These are phyloP conservation scores for Phylloporus rhodoxanthus DNA, from an alignment of 768 basidiomycete genomes.

Conservation along the genomic window DNA sequence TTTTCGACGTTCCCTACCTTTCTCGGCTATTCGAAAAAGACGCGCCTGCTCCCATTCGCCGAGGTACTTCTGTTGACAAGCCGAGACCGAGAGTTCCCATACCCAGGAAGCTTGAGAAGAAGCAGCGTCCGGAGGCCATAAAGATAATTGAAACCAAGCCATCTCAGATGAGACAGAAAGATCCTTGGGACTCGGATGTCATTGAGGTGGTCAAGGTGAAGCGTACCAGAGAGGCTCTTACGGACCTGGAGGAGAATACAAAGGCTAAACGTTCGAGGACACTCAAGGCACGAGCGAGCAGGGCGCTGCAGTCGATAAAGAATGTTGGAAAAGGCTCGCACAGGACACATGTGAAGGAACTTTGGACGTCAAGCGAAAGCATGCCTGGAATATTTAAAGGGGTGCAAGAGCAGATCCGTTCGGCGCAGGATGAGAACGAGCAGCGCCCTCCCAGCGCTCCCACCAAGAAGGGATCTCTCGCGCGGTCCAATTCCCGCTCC, in stretches of 20 bases:
- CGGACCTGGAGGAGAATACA: constrained; percentile 22
- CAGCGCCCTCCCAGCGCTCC: constrained; percentile 10
- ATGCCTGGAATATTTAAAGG: constrained; percentile 25
- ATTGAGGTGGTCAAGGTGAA: constrained; percentile 57
- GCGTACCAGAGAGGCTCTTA: constrained; percentile 27
- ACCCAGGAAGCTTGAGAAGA: constrained; percentile 26
- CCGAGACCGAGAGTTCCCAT: constrained; percentile 6
- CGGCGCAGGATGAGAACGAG: constrained; percentile 12
- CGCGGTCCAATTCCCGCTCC: constrained; percentile 27
- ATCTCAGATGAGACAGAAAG: constrained; percentile 18
- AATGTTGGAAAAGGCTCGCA: constrained; percentile 34
- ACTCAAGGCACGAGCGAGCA: constrained; percentile 42
- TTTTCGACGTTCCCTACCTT: constrained; percentile 30
- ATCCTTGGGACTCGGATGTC: constrained; percentile 44
- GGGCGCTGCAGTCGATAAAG: constrained; percentile 43
- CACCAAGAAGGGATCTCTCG: constrained; percentile 24
- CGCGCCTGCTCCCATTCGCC: not conserved
- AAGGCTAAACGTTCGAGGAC: constrained; percentile 35
- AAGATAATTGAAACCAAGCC: constrained; percentile 20
- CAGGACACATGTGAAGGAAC: constrained; percentile 38
- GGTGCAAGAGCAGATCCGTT: constrained; percentile 19
- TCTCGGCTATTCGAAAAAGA: constrained; percentile 12
- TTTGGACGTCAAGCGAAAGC: constrained; percentile 28
- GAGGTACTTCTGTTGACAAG: constrained; percentile 5
- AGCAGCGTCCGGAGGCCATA: constrained; percentile 26